Evolutionary conservation across 106 monocot species (phyloP).

Genomic region (Dioscorea alata): DNA sequence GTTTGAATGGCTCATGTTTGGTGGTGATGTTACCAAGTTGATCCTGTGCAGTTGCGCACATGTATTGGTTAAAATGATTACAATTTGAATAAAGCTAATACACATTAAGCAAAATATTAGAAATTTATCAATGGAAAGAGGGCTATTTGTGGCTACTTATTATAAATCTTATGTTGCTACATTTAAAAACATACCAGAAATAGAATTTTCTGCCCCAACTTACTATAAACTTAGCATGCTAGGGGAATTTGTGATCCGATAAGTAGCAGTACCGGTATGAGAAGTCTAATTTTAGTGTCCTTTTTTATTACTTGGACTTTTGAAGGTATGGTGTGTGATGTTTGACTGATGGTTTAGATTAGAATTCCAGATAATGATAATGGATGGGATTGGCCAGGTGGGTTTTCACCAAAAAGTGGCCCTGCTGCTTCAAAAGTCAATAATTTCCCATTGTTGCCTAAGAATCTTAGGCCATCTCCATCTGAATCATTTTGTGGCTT

Average conservation of each 20-base stretch:
- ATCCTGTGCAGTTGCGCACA: too few relatives aligned
- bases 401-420: constrained; percentile 7
- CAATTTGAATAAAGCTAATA: too few relatives aligned
- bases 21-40: too few relatives aligned
- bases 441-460: constrained; percentile 8
- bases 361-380: constrained; percentile 34
- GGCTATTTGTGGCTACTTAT: too few relatives aligned
- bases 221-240: too few relatives aligned
- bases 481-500: constrained; percentile 20
- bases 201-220: too few relatives aligned
- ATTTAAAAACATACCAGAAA: too few relatives aligned
- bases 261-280: neutral
- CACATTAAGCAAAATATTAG: too few relatives aligned
- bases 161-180: too few relatives aligned
- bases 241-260: neutral
- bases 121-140: too few relatives aligned
- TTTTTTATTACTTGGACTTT: neutral
- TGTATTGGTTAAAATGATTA: too few relatives aligned
- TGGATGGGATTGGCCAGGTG: constrained; percentile 54
- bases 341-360: constrained; percentile 39
- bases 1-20: too few relatives aligned
- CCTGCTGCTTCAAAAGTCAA: constrained; percentile 17
- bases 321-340: neutral
- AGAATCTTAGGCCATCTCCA: constrained; percentile 13
- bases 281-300: neutral